Conservation (phyloP, 306 rosid genomes). For the Malus orientalis region DNA sequence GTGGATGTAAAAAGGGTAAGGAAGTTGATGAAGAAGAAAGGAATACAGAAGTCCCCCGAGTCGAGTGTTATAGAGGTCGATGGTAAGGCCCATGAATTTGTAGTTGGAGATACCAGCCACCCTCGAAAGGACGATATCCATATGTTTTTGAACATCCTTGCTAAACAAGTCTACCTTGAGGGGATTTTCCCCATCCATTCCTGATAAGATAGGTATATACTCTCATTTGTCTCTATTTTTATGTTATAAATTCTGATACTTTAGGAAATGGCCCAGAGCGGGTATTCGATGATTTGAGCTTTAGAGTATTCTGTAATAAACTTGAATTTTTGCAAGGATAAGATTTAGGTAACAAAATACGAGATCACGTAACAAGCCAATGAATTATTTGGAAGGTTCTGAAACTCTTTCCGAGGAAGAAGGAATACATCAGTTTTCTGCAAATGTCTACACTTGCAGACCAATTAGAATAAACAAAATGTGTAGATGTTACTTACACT, state of each 20-base stretch:
- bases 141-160: constrained; percentile 33
- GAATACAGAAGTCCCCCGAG: constrained; percentile 61
- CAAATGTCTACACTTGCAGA: constrained; percentile 8
- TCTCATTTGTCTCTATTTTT: background rate
- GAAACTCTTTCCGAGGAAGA: background rate
- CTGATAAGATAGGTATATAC: constrained; percentile 17
- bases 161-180: constrained; percentile 40
- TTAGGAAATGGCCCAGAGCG: background rate
- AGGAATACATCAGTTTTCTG: constrained; percentile 6
- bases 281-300: background rate
- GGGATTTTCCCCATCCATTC: constrained; percentile 22
- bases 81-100: constrained; percentile 49
- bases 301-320: background rate
- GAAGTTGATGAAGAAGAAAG: constrained; percentile 64
- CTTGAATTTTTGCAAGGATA: background rate
- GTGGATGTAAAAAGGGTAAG: constrained; percentile 58
- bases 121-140: constrained; percentile 48
- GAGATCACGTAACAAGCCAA: background rate
- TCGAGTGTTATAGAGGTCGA: constrained; percentile 61
- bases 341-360: background rate
- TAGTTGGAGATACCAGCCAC: constrained; percentile 57
- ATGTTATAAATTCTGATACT: background rate
- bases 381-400: background rate
- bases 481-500: constrained; percentile 27
- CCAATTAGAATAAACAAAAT: constrained; percentile 20